Conservation (phyloP, 345 rosid species). For the Lagerstroemia speciosa region DNA sequence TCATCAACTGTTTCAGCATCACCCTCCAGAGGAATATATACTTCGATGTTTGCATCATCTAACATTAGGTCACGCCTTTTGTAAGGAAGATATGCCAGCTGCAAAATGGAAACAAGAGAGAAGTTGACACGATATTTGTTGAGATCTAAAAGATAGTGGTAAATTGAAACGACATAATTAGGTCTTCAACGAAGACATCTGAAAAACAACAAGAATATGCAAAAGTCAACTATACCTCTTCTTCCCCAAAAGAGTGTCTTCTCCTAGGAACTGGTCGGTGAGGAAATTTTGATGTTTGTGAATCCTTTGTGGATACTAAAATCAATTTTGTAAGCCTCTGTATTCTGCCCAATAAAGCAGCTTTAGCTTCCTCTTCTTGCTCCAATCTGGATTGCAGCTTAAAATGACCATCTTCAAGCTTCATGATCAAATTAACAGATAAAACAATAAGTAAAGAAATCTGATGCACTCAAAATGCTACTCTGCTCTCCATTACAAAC, state of each 20-base stretch:
- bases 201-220: neutral
- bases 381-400: slow-evolving; percentile 91
- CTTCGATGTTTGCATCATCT: slow-evolving; percentile 80
- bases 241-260: slow-evolving; percentile 99
- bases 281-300: slow-evolving; percentile 65
- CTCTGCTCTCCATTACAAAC: neutral
- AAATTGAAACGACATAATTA: neutral
- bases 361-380: slow-evolving; percentile 99
- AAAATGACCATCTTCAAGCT: slow-evolving; percentile 98
- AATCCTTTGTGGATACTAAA: slow-evolving; percentile 81
- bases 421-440: slow-evolving; percentile 17
- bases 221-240: slow-evolving; percentile 54
- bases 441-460: neutral
- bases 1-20: slow-evolving; percentile 49
- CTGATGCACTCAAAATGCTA: neutral
- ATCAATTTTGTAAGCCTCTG: slow-evolving; percentile 88
- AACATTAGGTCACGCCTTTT: slow-evolving; percentile 84
- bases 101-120: slow-evolving; percentile 8
- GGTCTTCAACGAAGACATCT: neutral
- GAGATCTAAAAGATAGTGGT: neutral
- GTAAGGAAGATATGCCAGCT: slow-evolving; percentile 97
- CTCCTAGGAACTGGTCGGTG: slow-evolving; percentile 70
- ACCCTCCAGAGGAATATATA: slow-evolving; percentile 65
- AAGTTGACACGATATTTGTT: neutral
- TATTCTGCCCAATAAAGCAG: slow-evolving; percentile 88